Evolutionary conservation across 2,329 filamentous ascomycete genomes (phyloP).

Genomic region (Colletotrichum eleusines): DNA sequence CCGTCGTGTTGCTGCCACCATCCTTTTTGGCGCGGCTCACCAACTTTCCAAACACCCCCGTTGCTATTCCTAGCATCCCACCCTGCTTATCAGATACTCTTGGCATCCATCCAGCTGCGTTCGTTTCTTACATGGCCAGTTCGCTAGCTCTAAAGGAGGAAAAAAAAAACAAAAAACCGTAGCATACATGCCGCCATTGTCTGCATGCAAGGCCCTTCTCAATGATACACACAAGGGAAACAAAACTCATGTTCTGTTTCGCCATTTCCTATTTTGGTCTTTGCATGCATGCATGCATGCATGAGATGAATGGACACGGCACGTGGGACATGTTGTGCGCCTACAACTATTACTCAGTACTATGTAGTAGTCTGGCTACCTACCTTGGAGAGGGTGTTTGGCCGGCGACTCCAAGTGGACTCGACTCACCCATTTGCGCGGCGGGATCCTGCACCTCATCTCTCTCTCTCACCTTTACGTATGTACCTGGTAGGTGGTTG

Average conservation of each 20-base stretch:
- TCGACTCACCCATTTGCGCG: not conserved
- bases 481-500: not conserved
- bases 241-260: conserved; percentile 11
- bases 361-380: not conserved
- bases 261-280: conserved; percentile 15
- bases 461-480: conserved; percentile 12
- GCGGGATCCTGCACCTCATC: conserved; percentile 9
- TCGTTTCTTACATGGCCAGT: conserved; percentile 28
- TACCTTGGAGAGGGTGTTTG: conserved; percentile 22
- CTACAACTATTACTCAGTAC: not conserved
- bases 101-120: conserved; percentile 15
- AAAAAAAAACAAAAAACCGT: too few species aligned
- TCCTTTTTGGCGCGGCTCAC: not conserved
- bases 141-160: conserved; percentile 5
- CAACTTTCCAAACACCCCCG: conserved; percentile 12
- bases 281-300: too few species aligned
- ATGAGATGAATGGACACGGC: not conserved
- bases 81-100: conserved; percentile 10
- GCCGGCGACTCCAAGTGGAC: conserved; percentile 34
- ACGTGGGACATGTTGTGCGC: conserved; percentile 20
- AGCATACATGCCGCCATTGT: not conserved
- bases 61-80: conserved; percentile 40
- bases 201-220: not conserved
- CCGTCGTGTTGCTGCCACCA: not conserved
- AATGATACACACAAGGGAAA: not conserved